These are phyloP conservation scores for Pseudogymnoascus sp. DNA, from an alignment of 2,329 filamentous ascomycete species.

Conservation along the genomic window DNA sequence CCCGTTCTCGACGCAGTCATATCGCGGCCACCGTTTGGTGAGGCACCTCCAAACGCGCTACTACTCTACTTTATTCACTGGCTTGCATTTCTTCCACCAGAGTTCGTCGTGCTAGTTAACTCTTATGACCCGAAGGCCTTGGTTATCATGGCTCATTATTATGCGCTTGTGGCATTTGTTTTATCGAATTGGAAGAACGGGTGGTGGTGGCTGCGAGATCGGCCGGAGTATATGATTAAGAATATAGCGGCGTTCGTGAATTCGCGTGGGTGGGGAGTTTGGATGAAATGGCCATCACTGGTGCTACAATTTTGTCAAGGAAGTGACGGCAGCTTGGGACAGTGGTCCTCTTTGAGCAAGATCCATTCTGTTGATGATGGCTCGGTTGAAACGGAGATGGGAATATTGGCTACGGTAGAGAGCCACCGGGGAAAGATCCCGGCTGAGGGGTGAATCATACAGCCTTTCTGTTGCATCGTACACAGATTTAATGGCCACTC, in stretches of 20 bases:
- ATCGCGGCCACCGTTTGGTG: not conserved
- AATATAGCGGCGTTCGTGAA: slow-evolving; percentile 13
- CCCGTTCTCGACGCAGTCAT: not conserved
- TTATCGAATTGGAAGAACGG: slow-evolving; percentile 11
- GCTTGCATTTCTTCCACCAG: slow-evolving; percentile 15
- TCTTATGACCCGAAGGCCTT: slow-evolving; percentile 15
- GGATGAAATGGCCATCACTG: slow-evolving; percentile 16
- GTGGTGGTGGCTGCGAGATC: slow-evolving; percentile 18
- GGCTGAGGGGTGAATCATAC: not conserved
- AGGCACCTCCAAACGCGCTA: slow-evolving; percentile 11
- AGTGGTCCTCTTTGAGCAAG: not conserved
- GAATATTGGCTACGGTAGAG: not conserved
- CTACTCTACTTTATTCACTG: slow-evolving; percentile 15
- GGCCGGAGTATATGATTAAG: slow-evolving; percentile 17
- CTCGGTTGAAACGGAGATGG: not conserved
- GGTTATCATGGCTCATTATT: slow-evolving; percentile 17
- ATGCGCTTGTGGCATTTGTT: slow-evolving; percentile 14
- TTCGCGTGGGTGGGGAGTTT: slow-evolving; percentile 9
- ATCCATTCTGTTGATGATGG: not conserved
- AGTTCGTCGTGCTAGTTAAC: slow-evolving; percentile 14
- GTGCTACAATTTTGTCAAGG: not conserved
- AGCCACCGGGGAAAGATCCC: not conserved
- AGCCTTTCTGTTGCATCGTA: not conserved
- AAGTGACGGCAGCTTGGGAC: not conserved
- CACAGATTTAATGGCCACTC: not conserved